phyloP scores from a whole-genome alignment of 257 asterid genomes.

The Vinca minor region DNA sequence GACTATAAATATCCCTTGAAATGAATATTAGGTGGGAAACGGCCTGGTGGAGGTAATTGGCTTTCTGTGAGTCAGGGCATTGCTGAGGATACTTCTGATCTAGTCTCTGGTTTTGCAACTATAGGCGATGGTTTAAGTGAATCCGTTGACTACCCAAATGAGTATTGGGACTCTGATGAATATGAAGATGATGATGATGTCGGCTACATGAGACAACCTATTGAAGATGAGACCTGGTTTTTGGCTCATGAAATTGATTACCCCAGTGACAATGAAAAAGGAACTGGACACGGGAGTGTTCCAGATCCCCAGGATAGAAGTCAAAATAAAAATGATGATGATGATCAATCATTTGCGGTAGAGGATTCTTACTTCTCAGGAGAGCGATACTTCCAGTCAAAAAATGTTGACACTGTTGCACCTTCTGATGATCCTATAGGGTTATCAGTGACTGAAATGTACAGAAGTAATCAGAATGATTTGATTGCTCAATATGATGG shows the following conservation, averaged over 20 bases:
- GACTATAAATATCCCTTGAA: not conserved
- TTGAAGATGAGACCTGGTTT: too few relatives aligned
- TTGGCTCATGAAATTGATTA: too few relatives aligned
- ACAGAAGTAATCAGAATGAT: conserved; percentile 35
- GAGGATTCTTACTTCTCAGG: conserved; percentile 91
- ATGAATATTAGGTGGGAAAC: too few relatives aligned
- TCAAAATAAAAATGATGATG: conserved; percentile 64
- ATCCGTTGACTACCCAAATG: too few relatives aligned
- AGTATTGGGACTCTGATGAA: too few relatives aligned
- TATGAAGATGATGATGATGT: too few relatives aligned
- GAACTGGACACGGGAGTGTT: conserved; percentile 63
- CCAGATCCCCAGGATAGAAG: conserved; percentile 71
- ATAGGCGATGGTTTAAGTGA: too few relatives aligned
- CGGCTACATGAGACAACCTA: too few relatives aligned
- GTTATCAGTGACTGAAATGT: conserved; percentile 36
- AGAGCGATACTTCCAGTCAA: conserved; percentile 58
- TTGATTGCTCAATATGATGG: too few relatives aligned
- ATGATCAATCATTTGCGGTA: conserved; percentile 78
- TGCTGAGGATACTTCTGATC: conserved; percentile 86
- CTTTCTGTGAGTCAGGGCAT: conserved; percentile 94
- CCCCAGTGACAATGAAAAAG: conserved; percentile 96
- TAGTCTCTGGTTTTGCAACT: too few relatives aligned
- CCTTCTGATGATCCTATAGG: conserved; percentile 50
- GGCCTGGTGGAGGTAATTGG: conserved; percentile 75
- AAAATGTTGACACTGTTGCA: conserved; percentile 44